Conservation (phyloP, 2,329 filamentous ascomycete genomes). For the Colletotrichum magnum region DNA sequence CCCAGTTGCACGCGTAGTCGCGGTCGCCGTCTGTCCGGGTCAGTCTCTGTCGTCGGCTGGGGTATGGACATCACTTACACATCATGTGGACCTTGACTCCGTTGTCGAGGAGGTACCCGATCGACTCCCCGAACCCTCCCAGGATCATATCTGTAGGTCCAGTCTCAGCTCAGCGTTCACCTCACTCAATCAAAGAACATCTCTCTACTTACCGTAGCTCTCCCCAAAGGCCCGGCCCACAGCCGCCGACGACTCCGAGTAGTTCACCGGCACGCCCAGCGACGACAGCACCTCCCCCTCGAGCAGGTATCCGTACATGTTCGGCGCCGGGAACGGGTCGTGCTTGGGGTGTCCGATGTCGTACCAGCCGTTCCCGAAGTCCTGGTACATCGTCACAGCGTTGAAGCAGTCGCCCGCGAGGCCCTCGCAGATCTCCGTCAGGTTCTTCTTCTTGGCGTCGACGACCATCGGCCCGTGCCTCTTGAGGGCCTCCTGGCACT, state of each 20-base stretch:
- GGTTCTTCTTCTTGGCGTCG: conserved; percentile 41
- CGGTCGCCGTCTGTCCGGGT: conserved; percentile 55
- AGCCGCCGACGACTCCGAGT: conserved; percentile 49
- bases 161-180: conserved; percentile 17
- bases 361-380: conserved; percentile 40
- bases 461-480: conserved; percentile 41
- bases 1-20: conserved; percentile 65
- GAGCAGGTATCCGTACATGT: conserved; percentile 41
- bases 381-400: conserved; percentile 24
- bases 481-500: conserved; percentile 62
- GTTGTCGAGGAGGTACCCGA: conserved; percentile 58
- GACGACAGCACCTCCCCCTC: conserved; percentile 63
- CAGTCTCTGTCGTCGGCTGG: not conserved
- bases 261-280: conserved; percentile 74
- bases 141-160: conserved; percentile 49
- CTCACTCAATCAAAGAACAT: not conserved
- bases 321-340: conserved; percentile 41
- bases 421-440: conserved; percentile 27
- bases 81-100: conserved; percentile 74
- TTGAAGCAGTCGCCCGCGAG: conserved; percentile 45
- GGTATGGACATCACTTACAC: conserved; percentile 52
- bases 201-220: conserved; percentile 13
- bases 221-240: conserved; percentile 26
- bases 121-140: conserved; percentile 57
- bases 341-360: conserved; percentile 42